Evolutionary conservation across 257 asterid genomes (phyloP), one percentile per base, ranked within the genome.

Genomic region (Solanum neorickii): DNA sequence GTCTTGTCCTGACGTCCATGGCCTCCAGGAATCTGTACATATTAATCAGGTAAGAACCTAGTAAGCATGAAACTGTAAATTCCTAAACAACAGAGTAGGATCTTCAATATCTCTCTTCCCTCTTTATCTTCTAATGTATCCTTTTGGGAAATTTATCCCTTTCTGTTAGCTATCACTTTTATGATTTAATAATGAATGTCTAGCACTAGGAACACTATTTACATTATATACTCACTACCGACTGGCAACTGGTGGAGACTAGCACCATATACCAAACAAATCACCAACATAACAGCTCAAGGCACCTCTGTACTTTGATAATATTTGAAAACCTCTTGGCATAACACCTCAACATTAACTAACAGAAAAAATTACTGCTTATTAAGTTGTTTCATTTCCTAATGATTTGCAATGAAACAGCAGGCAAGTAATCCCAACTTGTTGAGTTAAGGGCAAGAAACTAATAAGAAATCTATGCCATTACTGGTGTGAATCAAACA

Each of bases 1-100:
- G 92, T 90, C 98, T 94, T 82, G 98, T 93, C 91, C 99, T 93
- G 78, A 93, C 88, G 89, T 97, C 99, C 96, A 93, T 94, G 77
- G 91, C 97, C 91, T 95, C 99, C 99, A 62, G 98, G 92, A 85
- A 97, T 92, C 99, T 97, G 94, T 83, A 52, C 87, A 84, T 86
- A 84, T 86, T 78, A 89, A 88, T 82, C 41, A 85, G 86, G 86
- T 66, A 88, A n/a, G 52, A 70, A 76, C 84, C 86, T 87, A 86
- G 16, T 35, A 89, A 52, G 74, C 84, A 47, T 23, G 47, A 86
- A 82, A 82, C 60, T 76, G 60, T 18, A 41, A 6, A 75, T 42
- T 76, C n/a, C 86, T 83, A 37, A 86, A 10, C 42, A 46, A 86
- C 15, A 33, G 65, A 86, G 27, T 25, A 1, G 7, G 20, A 27